These are phyloP conservation scores for Phialocephala subalpina DNA, from an alignment of 2,329 filamentous ascomycete species.

Conservation along the genomic window DNA sequence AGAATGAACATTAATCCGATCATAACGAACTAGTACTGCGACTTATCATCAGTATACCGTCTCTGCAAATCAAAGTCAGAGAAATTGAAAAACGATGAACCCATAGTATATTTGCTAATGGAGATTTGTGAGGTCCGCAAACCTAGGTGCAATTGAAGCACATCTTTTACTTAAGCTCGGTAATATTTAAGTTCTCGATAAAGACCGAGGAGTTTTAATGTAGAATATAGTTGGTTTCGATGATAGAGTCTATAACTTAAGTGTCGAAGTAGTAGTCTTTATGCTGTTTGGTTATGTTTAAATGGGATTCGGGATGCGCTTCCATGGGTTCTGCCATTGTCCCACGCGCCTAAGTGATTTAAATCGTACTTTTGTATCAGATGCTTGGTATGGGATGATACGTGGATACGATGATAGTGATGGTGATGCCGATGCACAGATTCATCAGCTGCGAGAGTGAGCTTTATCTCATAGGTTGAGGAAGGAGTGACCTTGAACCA, in stretches of 20 bases:
- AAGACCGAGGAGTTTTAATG: neutral
- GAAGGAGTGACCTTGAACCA: neutral
- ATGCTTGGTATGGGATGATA: too few species aligned
- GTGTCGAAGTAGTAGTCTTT: neutral
- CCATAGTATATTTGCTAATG: neutral
- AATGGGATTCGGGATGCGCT: too few species aligned
- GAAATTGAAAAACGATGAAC: neutral
- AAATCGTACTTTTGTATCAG: too few species aligned
- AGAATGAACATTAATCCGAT: neutral
- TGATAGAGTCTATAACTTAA: neutral
- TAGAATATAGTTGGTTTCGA: neutral
- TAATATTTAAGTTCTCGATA: neutral
- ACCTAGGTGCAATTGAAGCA: neutral
- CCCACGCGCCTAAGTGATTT: too few species aligned
- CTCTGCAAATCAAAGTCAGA: neutral
- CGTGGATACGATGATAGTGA: too few species aligned
- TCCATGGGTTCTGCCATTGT: too few species aligned
- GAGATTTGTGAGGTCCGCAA: neutral
- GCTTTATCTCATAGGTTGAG: neutral
- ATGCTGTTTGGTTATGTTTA: too few species aligned
- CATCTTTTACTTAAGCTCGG: neutral
- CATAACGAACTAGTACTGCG: neutral
- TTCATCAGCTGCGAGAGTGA: neutral
- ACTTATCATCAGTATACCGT: neutral
- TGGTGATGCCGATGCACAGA: too few species aligned